A percentile compares a stretch with the other conserved stretches of the same genome.
phyloP scores from a whole-genome alignment of 805 yeast species.

The Candida nemodendra region DNA sequence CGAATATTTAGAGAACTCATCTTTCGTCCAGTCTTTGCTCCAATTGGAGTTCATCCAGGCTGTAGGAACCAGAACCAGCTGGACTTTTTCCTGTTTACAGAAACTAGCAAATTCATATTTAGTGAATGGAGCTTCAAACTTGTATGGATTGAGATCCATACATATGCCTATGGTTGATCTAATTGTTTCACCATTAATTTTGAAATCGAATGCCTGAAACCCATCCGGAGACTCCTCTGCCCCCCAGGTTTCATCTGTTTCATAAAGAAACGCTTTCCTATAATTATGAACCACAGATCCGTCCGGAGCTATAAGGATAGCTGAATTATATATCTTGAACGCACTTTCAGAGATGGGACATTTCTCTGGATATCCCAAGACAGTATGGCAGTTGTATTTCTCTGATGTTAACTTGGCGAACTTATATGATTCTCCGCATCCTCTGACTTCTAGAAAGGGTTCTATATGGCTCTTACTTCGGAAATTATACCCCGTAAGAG shows the following conservation, averaged over 20 bases:
- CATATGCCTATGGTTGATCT: conserved; percentile 77
- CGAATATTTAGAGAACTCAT: conserved; percentile 17
- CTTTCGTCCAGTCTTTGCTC: conserved; percentile 23
- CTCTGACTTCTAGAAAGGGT: conserved; percentile 54
- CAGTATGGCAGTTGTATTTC: conserved; percentile 57
- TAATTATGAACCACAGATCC: conserved; percentile 67
- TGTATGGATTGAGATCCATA: conserved; percentile 89
- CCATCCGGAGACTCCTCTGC: conserved; percentile 64
- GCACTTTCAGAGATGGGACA: conserved; percentile 5
- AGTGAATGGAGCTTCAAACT: conserved; percentile 76
- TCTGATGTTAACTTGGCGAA: conserved; percentile 59
- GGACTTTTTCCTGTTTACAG: conserved; percentile 46
- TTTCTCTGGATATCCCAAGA: conserved; percentile 81
- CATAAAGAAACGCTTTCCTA: conserved; percentile 72
- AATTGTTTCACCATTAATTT: conserved; percentile 30
- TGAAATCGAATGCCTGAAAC: conserved; percentile 51
- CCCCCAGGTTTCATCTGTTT: conserved; percentile 81
- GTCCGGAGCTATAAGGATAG: conserved; percentile 55
- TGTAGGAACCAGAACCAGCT: conserved; percentile 73
- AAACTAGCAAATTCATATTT: conserved; percentile 66
- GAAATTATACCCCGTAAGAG: conserved; percentile 83
- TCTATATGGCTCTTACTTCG: conserved; percentile 41
- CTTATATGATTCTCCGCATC: conserved; percentile 40
- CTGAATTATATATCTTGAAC: conserved; percentile 61
- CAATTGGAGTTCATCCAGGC: conserved; percentile 72